A percentile compares a stretch with the other conserved stretches of the same genome.
Evolutionary conservation across 495 filamentous ascomycete species (phyloP).

Genomic region (Penicillium atrosanguineum): DNA sequence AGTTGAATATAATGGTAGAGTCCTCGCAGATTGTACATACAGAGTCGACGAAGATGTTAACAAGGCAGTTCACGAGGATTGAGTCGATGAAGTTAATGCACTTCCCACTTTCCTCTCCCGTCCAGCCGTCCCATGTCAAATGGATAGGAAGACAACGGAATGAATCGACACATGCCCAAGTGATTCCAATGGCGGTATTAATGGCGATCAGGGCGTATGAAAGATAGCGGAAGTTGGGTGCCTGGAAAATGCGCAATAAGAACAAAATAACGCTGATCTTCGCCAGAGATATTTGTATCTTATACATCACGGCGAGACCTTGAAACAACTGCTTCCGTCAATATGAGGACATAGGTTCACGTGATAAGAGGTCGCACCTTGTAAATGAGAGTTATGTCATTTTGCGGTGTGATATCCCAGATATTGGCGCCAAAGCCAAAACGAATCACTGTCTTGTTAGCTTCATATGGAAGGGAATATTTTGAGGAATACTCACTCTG

Average conservation of each 20-base stretch:
- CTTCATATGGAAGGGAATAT: too few species aligned
- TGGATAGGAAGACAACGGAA: conserved; percentile 35
- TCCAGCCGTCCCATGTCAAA: conserved; percentile 33
- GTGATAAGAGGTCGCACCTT: conserved; percentile 12
- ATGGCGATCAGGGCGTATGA: conserved; percentile 31
- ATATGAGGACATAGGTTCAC: background rate
- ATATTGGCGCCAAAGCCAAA: conserved; percentile 30
- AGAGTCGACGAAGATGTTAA: conserved; percentile 32
- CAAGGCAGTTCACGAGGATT: conserved; percentile 27
- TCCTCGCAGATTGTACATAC: background rate
- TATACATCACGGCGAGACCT: conserved; percentile 29
- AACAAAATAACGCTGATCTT: conserved; percentile 54
- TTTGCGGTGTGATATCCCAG: conserved; percentile 25
- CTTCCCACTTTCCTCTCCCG: conserved; percentile 15
- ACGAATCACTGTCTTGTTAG: conserved; percentile 18
- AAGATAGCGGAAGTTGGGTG: conserved; percentile 28
- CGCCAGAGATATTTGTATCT: conserved; percentile 38
- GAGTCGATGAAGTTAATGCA: conserved; percentile 30
- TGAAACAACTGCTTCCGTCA: conserved; percentile 25
- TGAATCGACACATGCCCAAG: conserved; percentile 28
- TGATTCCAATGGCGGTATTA: conserved; percentile 30
- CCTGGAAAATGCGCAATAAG: conserved; percentile 40
- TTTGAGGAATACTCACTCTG: conserved; percentile 12
- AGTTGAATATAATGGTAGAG: too few species aligned
- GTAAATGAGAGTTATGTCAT: conserved; percentile 23